Evolutionary conservation across 208 protist genomes (phyloP), one percentile per base, ranked within the genome.

Genomic region (Strigomonas galati): DNA sequence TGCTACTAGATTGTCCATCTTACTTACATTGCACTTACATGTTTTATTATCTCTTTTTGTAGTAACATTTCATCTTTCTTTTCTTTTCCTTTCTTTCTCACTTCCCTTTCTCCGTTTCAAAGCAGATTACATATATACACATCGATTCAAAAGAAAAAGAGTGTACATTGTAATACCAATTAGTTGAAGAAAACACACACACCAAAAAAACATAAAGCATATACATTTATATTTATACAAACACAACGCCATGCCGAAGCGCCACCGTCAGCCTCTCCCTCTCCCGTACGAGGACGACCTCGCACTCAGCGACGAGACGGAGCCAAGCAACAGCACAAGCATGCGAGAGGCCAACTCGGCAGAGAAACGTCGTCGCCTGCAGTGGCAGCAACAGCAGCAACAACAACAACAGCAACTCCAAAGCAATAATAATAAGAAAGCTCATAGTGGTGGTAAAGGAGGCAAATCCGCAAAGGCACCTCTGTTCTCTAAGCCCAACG

Each of bases 201-300:
- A 51, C 3, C 17, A 24, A 57, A 10, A 57, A 4, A 10, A 31
- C 6, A 2, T 10, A 57, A 57, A 10, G 10, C 52, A 32, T 21
- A 4, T 9, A 3, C 52, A 32, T 24, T 15, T 21, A 30, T 9
- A 17, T 4, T 54, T 19, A 54, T n/a, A 46, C 31, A 53, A 15
- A n/a, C 44, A 51, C 19, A 54, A 15, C 32, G 21, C 28, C 7
- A 92, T 94, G 85, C 85, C 81, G 9, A 92, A 92, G 77, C 83
- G 81, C 23, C 85, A 92, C 70, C 84, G 83, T 35, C 83, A 88
- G 71, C 84, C 83, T 6, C 77, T 40, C 35, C 35, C 35, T 4
- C 35, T 40, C 35, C 35, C 35, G 35, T 10, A 90, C 59, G 73
- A 73, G n/a, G 73, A 86, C n/a, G 65, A 74, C 28, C 73, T 78